Conservation (phyloP, 1,284 basidiomycete genomes). For the Pyrrhoderma lamaoense region DNA sequence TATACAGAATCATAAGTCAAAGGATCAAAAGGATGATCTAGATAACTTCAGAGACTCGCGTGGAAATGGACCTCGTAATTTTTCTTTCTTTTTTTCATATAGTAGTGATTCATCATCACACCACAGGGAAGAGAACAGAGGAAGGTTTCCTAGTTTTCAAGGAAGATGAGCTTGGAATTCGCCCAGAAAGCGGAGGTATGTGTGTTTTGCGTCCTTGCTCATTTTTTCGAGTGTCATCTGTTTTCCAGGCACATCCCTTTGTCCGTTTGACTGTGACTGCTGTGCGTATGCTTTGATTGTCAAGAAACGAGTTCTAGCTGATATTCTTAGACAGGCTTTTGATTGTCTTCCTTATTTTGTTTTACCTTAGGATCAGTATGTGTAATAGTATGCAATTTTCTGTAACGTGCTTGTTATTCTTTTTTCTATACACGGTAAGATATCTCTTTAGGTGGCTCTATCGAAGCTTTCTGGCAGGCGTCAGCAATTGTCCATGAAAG, state of each 20-base stretch:
- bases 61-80: slow-evolving; percentile 16
- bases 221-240: slow-evolving; percentile 20
- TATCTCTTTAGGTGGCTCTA: slow-evolving; percentile 38
- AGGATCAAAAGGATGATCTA: neutral
- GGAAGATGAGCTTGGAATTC: slow-evolving; percentile 78
- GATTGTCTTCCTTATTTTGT: slow-evolving; percentile 17
- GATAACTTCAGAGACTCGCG: slow-evolving; percentile 15
- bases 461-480: slow-evolving; percentile 54
- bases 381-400: neutral
- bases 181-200: slow-evolving; percentile 70
- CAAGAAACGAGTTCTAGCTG: slow-evolving; percentile 17
- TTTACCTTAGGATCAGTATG: neutral
- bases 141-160: slow-evolving; percentile 84
- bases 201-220: slow-evolving; percentile 13
- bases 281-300: slow-evolving; percentile 43
- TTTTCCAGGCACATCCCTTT: slow-evolving; percentile 51
- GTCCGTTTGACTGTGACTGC: slow-evolving; percentile 81
- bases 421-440: neutral
- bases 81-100: neutral
- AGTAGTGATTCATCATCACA: neutral
- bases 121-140: slow-evolving; percentile 69
- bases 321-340: slow-evolving; percentile 43
- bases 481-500: slow-evolving; percentile 41
- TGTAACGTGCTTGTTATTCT: neutral
- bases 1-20: neutral